Evolutionary conservation across 2,329 filamentous ascomycete species (phyloP).

Genomic region (Neonectria faginata): DNA sequence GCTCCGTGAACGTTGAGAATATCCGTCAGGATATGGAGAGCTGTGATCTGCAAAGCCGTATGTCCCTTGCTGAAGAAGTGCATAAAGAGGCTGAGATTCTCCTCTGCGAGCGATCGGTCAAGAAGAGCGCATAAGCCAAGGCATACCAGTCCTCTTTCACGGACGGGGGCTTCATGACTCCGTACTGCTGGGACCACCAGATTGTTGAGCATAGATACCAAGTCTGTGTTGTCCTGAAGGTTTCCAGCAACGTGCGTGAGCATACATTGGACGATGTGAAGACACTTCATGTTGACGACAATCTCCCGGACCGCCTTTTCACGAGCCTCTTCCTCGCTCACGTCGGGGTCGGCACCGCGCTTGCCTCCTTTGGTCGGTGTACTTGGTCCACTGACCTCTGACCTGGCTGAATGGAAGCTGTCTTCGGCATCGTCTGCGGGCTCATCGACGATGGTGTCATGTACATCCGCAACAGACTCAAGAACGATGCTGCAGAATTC

Average conservation of each 20-base stretch:
- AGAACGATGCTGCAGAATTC: slow-evolving; percentile 89
- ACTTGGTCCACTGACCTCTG: slow-evolving; percentile 79
- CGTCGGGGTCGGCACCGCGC: slow-evolving; percentile 54
- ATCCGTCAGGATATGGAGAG: slow-evolving; percentile 91
- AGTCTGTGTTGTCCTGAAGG: slow-evolving; percentile 86
- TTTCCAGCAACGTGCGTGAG: slow-evolving; percentile 90
- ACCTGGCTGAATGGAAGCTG: slow-evolving; percentile 94
- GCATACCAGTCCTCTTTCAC: slow-evolving; percentile 90
- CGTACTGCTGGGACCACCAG: slow-evolving; percentile 95
- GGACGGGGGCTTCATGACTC: slow-evolving; percentile 90
- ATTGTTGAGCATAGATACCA: slow-evolving; percentile 99
- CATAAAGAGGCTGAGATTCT: slow-evolving; percentile 92
- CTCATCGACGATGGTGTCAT: slow-evolving; percentile 89
- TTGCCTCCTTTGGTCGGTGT: slow-evolving; percentile 64
- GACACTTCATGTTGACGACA: slow-evolving; percentile 97
- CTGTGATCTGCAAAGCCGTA: slow-evolving; percentile 87
- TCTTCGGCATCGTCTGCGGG: slow-evolving; percentile 67
- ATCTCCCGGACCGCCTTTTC: slow-evolving; percentile 89
- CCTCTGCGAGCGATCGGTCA: slow-evolving; percentile 89
- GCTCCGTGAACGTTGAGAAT: slow-evolving; percentile 90
- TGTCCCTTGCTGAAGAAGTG: slow-evolving; percentile 97
- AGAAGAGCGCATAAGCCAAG: slow-evolving; percentile 91
- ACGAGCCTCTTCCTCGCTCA: slow-evolving; percentile 74
- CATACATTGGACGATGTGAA: slow-evolving; percentile 98
- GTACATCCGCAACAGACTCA: slow-evolving; percentile 95